Percentiles rank a stretch among this genome's conserved stretches.
Evolutionary conservation across 805 yeast genomes (phyloP).

Genomic region (Yamadazyma paraphyllophila): DNA sequence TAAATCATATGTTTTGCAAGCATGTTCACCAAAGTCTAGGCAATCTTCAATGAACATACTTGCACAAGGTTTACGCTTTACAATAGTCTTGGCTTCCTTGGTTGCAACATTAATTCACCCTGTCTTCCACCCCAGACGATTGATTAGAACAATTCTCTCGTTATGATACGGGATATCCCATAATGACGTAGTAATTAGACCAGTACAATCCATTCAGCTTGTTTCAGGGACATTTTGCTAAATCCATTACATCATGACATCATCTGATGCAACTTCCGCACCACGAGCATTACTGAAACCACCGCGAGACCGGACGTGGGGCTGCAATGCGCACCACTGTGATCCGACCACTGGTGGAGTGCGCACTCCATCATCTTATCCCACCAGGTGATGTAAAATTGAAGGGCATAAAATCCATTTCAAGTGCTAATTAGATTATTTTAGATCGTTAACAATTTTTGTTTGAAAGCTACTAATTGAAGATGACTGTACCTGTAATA

Average conservation of each 20-base stretch:
- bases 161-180: no score
- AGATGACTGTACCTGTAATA: slow-evolving; percentile 40
- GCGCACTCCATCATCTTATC: background rate
- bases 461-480: background rate
- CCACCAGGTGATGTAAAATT: slow-evolving; percentile 8
- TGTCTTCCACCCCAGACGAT: no score
- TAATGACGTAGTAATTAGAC: no score
- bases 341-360: slow-evolving; percentile 1
- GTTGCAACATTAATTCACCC: no score
- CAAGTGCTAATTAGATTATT: background rate
- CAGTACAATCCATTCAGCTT: no score
- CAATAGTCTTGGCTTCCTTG: no score
- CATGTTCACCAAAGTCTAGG: no score
- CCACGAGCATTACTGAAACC: background rate
- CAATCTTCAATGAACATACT: no score
- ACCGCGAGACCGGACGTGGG: background rate
- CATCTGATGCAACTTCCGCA: background rate
- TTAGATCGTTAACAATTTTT: background rate
- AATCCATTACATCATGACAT: background rate
- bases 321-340: slow-evolving; percentile 7
- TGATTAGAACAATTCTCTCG: no score
- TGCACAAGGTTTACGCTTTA: no score
- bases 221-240: background rate
- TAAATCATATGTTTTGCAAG: no score
- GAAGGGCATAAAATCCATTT: slow-evolving; percentile 1